These are phyloP conservation scores for Mycena sanguinolenta DNA, from an alignment of 768 basidiomycete species.

Conservation along the genomic window DNA sequence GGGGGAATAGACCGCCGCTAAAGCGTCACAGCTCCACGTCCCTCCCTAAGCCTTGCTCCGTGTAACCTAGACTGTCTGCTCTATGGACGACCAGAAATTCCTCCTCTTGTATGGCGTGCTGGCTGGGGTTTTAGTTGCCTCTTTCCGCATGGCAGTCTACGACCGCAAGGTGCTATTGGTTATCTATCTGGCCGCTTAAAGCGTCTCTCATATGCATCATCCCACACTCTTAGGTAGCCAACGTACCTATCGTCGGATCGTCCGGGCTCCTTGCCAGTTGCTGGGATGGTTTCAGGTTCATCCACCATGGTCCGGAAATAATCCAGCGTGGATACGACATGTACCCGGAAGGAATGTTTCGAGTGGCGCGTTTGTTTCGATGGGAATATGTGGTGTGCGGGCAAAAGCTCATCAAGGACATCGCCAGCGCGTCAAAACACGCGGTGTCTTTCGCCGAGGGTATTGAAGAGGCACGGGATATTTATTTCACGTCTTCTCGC, in stretches of 20 bases:
- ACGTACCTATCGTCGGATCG: slow-evolving; percentile 21
- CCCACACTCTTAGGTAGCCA: too few species aligned
- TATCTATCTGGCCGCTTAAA: too few species aligned
- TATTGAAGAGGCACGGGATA: slow-evolving; percentile 43
- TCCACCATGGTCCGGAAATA: background rate
- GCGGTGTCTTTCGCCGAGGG: slow-evolving; percentile 52
- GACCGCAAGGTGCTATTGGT: too few species aligned
- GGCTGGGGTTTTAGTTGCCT: too few species aligned
- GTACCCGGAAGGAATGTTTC: slow-evolving; percentile 26
- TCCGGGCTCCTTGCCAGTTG: slow-evolving; percentile 20
- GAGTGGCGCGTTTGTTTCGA: slow-evolving; percentile 16
- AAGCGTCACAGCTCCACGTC: too few species aligned
- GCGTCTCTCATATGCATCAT: too few species aligned
- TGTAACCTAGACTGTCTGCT: too few species aligned
- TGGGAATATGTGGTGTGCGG: slow-evolving; percentile 58
- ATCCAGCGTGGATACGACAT: slow-evolving; percentile 24
- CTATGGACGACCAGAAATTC: too few species aligned
- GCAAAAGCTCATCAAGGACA: slow-evolving; percentile 52
- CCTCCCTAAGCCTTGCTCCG: too few species aligned
- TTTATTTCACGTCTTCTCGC: background rate
- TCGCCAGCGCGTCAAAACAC: slow-evolving; percentile 55
- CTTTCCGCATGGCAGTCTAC: too few species aligned
- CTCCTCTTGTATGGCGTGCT: too few species aligned
- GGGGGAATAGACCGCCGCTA: too few species aligned
- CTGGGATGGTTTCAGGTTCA: slow-evolving; percentile 3